Percentiles rank a stretch among this genome's conserved stretches.
phyloP scores from a whole-genome alignment of 805 yeast species.

The Monosporozyma unispora region DNA sequence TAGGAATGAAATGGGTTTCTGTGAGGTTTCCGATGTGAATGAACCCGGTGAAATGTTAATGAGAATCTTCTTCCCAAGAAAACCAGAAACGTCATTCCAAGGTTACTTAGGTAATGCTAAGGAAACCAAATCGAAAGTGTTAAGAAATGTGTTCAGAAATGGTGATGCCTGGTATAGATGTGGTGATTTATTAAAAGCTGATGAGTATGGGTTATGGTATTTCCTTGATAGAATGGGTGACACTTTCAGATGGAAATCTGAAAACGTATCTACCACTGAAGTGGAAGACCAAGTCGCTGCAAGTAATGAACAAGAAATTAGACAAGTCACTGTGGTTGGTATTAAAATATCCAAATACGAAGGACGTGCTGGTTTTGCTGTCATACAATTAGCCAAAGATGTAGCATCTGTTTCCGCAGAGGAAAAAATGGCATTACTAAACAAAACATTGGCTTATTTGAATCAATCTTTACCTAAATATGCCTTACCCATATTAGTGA shows the following conservation, averaged over 20 bases:
- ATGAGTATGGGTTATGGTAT: slow-evolving; percentile 59
- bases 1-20: slow-evolving; percentile 61
- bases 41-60: slow-evolving; percentile 87
- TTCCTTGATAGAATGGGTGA: slow-evolving; percentile 92
- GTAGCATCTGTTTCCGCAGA: slow-evolving; percentile 12
- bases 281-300: slow-evolving; percentile 65
- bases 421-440: slow-evolving; percentile 28
- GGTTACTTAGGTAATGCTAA: slow-evolving; percentile 77
- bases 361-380: slow-evolving; percentile 91
- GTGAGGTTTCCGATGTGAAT: slow-evolving; percentile 42
- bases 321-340: slow-evolving; percentile 81
- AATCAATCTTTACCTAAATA: slow-evolving; percentile 57
- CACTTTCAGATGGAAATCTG: slow-evolving; percentile 94
- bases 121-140: slow-evolving; percentile 71
- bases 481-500: slow-evolving; percentile 77
- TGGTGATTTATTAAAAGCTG: slow-evolving; percentile 72
- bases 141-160: slow-evolving; percentile 61
- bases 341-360: slow-evolving; percentile 78
- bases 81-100: slow-evolving; percentile 71
- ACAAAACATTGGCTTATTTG: slow-evolving; percentile 32
- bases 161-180: slow-evolving; percentile 91
- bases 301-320: slow-evolving; percentile 31
- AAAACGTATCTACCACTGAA: slow-evolving; percentile 88
- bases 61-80: slow-evolving; percentile 54
- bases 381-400: slow-evolving; percentile 44